Percentiles rank a stretch among this genome's conserved stretches.
These are phyloP conservation scores for Populus tomentosa DNA, from an alignment of 441 rosid genomes.

Conservation along the genomic window DNA sequence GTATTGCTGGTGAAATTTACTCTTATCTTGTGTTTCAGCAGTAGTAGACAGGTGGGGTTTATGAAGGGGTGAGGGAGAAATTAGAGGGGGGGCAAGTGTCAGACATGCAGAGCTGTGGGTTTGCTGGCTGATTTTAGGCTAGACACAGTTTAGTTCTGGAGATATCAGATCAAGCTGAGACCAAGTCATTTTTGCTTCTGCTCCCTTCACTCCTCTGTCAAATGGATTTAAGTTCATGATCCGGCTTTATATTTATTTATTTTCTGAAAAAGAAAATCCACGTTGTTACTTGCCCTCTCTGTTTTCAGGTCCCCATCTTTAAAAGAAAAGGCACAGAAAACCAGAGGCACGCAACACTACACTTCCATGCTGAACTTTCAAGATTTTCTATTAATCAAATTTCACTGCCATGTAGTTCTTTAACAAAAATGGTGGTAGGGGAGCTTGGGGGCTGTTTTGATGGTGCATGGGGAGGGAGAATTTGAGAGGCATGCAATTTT, in stretches of 20 bases:
- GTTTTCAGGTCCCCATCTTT: not conserved
- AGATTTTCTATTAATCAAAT: too few species aligned
- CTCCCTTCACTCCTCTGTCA: not conserved
- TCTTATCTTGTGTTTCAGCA: not conserved
- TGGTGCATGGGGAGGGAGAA: too few species aligned
- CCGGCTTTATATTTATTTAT: not conserved
- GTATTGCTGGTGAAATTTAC: not conserved
- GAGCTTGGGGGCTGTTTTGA: too few species aligned
- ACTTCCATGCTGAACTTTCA: not conserved
- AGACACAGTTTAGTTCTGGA: constrained; percentile 33
- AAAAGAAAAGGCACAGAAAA: not conserved
- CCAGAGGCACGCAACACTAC: too few species aligned
- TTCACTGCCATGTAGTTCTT: too few species aligned
- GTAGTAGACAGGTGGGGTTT: constrained; percentile 2
- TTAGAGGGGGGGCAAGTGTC: constrained; percentile 24
- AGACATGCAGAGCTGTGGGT: constrained; percentile 30
- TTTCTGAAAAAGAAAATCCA: not conserved
- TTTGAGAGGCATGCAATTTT: too few species aligned
- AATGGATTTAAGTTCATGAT: not conserved
- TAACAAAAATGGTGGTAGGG: too few species aligned
- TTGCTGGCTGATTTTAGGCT: constrained; percentile 31
- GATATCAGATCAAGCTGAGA: constrained; percentile 20
- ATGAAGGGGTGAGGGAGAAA: constrained; percentile 21
- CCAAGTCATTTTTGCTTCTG: constrained; percentile 7
- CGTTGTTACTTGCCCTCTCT: not conserved